These are phyloP conservation scores for Aureobasidium uvarum DNA, from an alignment of 2,329 filamentous ascomycete species.

Conservation along the genomic window DNA sequence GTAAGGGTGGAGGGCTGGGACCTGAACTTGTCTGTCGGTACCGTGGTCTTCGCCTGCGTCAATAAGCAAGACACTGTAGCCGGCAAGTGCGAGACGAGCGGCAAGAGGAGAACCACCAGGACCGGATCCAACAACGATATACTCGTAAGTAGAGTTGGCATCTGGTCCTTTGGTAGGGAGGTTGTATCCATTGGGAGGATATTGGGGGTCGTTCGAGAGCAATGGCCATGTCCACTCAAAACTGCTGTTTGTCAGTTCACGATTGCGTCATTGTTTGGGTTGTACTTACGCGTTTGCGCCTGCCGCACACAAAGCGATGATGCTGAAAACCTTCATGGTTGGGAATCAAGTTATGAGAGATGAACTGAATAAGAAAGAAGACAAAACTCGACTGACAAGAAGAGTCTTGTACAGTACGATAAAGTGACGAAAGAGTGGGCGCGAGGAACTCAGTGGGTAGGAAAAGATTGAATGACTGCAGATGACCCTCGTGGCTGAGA, in stretches of 20 bases:
- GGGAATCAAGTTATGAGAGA: neutral
- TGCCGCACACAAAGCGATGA: constrained; percentile 4
- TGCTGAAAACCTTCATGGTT: constrained; percentile 11
- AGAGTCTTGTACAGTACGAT: neutral
- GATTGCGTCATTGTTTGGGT: too few relatives aligned
- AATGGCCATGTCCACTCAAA: constrained; percentile 17
- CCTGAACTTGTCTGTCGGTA: constrained; percentile 51
- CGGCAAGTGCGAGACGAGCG: constrained; percentile 58
- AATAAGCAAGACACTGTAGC: constrained; percentile 60
- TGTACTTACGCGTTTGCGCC: constrained; percentile 9
- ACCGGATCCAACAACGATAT: constrained; percentile 61
- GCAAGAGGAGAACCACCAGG: constrained; percentile 60
- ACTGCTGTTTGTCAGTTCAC: neutral
- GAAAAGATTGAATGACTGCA: constrained; percentile 14
- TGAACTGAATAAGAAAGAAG: neutral
- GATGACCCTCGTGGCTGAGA: neutral
- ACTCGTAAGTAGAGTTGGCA: constrained; percentile 51
- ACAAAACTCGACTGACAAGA: neutral
- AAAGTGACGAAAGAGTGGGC: neutral
- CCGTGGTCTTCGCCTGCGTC: constrained; percentile 61
- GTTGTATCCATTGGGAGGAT: constrained; percentile 17
- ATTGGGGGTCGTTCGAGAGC: neutral
- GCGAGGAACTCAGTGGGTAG: neutral
- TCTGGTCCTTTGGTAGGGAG: neutral
- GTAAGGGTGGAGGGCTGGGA: constrained; percentile 55